A percentile compares a stretch with the other conserved stretches of the same genome.
These are phyloP conservation scores for Sarocladium kiliense DNA, from an alignment of 2,329 filamentous ascomycete genomes.

Conservation along the genomic window DNA sequence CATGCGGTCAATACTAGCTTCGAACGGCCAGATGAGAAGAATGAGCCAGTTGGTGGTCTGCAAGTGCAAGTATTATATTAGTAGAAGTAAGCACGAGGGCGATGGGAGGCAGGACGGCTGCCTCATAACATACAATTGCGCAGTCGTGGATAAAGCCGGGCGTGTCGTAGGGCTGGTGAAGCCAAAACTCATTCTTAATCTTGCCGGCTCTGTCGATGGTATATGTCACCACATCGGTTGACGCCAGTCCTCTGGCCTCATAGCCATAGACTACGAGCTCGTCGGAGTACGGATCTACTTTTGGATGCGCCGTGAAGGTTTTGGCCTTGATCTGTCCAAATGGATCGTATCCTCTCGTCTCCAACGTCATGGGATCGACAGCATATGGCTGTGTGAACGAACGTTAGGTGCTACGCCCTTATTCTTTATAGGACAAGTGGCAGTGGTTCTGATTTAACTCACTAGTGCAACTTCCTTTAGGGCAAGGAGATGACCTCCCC, in stretches of 20 bases:
- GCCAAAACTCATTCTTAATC: not conserved
- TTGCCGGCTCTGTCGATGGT: not conserved
- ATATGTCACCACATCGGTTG: not conserved
- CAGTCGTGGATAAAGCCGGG: slow-evolving; percentile 33
- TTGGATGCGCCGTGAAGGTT: not conserved
- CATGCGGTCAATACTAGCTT: slow-evolving; percentile 29
- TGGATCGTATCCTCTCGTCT: not conserved
- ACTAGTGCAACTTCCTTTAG: not conserved
- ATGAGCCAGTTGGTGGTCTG: slow-evolving; percentile 30
- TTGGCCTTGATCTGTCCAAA: not conserved
- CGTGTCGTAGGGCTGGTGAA: not conserved
- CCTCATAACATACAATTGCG: slow-evolving; percentile 17
- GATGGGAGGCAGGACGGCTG: not conserved
- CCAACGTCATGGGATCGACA: slow-evolving; percentile 24
- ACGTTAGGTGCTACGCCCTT: too few species aligned
- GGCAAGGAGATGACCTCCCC: not conserved
- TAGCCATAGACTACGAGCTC: not conserved
- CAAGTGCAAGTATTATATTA: not conserved
- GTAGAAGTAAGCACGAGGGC: not conserved
- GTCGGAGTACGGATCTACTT: not conserved
- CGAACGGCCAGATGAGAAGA: slow-evolving; percentile 28
- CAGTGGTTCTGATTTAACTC: too few species aligned
- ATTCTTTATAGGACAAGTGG: too few species aligned
- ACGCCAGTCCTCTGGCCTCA: not conserved
- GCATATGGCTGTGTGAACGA: slow-evolving; percentile 15